These are phyloP conservation scores for Colletotrichum paranaense DNA, from an alignment of 2,329 filamentous ascomycete species.

Conservation along the genomic window DNA sequence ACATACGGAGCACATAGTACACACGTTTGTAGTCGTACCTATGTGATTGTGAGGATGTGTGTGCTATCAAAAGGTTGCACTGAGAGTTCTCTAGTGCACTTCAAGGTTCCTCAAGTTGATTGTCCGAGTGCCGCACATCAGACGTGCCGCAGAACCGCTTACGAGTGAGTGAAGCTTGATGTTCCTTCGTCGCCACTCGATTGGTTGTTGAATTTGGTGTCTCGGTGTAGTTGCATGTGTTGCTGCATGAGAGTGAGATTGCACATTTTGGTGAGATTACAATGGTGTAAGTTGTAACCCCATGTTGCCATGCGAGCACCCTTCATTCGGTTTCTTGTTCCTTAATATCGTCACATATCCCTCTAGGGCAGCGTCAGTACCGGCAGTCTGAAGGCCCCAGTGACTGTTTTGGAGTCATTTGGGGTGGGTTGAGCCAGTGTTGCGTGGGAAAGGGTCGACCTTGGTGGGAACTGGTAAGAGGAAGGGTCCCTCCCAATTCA, in stretches of 20 bases:
- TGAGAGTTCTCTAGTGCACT: not conserved
- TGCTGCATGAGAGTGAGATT: not conserved
- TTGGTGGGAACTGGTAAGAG: not conserved
- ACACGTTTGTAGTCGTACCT: no score
- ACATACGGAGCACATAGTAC: not conserved
- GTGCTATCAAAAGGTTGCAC: not conserved
- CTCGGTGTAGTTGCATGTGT: not conserved
- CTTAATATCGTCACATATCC: constrained; percentile 28
- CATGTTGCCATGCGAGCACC: constrained; percentile 10
- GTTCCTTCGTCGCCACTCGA: not conserved
- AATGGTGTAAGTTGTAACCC: constrained; percentile 8
- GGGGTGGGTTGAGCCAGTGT: constrained; percentile 14
- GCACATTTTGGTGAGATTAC: constrained; percentile 6
- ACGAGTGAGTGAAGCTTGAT: constrained; percentile 8
- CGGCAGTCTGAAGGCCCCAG: constrained; percentile 24
- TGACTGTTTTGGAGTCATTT: constrained; percentile 23
- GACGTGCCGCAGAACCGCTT: constrained; percentile 11
- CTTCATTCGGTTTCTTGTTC: constrained; percentile 31
- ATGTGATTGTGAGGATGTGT: no score
- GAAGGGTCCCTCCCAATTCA: not conserved
- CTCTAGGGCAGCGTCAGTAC: constrained; percentile 1
- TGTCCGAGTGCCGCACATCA: constrained; percentile 9
- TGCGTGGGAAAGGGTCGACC: not conserved
- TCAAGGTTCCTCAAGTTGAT: not conserved
- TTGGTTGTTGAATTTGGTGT: not conserved